These are phyloP conservation scores for Podospora pseudocomata DNA, from an alignment of 495 filamentous ascomycete species.

Conservation along the genomic window DNA sequence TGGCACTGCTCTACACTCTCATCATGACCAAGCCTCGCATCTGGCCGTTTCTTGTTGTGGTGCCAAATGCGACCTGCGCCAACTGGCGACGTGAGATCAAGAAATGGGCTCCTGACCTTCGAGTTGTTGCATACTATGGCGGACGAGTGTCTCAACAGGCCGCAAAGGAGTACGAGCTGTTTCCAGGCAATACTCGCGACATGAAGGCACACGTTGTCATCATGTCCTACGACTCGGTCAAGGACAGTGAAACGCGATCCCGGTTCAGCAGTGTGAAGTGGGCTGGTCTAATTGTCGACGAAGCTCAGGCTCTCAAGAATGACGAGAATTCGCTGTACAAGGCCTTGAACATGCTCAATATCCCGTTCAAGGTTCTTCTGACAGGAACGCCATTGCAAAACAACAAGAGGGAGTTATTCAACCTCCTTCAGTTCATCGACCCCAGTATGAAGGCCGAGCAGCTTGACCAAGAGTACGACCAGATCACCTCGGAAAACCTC, in stretches of 20 bases:
- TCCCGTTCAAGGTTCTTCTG: constrained; percentile 76
- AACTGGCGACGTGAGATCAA: constrained; percentile 98
- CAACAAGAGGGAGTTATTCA: constrained; percentile 90
- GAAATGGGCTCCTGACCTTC: constrained; percentile 79
- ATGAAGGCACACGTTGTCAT: constrained; percentile 88
- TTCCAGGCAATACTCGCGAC: constrained; percentile 49
- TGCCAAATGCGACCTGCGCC: constrained; percentile 88
- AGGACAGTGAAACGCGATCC: constrained; percentile 58
- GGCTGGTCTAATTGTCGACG: constrained; percentile 89
- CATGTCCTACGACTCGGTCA: constrained; percentile 86
- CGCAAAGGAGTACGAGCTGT: constrained; percentile 77
- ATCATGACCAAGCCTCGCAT: constrained; percentile 67
- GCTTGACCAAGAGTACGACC: constrained; percentile 70
- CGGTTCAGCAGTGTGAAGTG: constrained; percentile 69
- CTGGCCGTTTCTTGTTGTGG: constrained; percentile 91
- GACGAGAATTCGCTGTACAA: constrained; percentile 79
- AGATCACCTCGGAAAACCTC: constrained; percentile 76
- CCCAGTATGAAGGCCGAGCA: constrained; percentile 58
- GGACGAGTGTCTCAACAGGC: constrained; percentile 64
- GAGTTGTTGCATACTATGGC: constrained; percentile 90
- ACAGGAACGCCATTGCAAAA: constrained; percentile 95
- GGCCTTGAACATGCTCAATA: constrained; percentile 64
- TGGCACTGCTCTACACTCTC: constrained; percentile 75
- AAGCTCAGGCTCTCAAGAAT: constrained; percentile 95
- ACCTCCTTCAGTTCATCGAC: constrained; percentile 90